Conservation (phyloP, 2,329 filamentous ascomycete genomes). For the Pochonia chlamydosporia region DNA sequence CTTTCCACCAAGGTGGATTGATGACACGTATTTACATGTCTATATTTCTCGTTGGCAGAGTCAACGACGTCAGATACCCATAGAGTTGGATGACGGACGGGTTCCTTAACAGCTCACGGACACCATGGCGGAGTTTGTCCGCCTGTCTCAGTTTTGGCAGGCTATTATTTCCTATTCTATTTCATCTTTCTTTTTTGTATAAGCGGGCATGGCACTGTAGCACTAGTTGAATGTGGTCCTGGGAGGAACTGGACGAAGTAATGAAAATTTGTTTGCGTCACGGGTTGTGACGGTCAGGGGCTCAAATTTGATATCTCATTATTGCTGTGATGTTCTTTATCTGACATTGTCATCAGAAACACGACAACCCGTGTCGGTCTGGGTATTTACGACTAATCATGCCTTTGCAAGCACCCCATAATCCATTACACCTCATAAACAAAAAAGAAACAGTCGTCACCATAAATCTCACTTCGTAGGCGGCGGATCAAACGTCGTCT, state of each 20-base stretch:
- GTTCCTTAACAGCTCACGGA: neutral
- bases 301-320: constrained; percentile 3
- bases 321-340: constrained; percentile 10
- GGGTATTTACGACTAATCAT: too few relatives aligned
- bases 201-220: constrained; percentile 10
- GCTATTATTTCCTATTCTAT: neutral
- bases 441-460: too few relatives aligned
- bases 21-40: neutral
- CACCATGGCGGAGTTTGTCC: neutral
- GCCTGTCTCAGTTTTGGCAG: neutral
- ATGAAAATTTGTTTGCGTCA: constrained; percentile 1
- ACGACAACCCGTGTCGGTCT: too few relatives aligned
- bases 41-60: constrained; percentile 9
- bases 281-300: neutral
- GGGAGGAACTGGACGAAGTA: neutral
- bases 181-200: constrained; percentile 12
- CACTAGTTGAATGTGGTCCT: neutral
- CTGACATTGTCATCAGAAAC: too few relatives aligned
- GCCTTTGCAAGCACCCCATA: too few relatives aligned
- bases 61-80: constrained; percentile 15
- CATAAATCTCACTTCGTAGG: too few relatives aligned
- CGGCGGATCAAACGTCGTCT: constrained; percentile 33
- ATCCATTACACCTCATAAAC: too few relatives aligned
- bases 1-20: neutral
- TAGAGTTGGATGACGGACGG: constrained; percentile 17